Percentiles rank a stretch among this genome's conserved stretches.
Evolutionary conservation across 768 basidiomycete genomes (phyloP).

Genomic region (Phylloporus sp.): DNA sequence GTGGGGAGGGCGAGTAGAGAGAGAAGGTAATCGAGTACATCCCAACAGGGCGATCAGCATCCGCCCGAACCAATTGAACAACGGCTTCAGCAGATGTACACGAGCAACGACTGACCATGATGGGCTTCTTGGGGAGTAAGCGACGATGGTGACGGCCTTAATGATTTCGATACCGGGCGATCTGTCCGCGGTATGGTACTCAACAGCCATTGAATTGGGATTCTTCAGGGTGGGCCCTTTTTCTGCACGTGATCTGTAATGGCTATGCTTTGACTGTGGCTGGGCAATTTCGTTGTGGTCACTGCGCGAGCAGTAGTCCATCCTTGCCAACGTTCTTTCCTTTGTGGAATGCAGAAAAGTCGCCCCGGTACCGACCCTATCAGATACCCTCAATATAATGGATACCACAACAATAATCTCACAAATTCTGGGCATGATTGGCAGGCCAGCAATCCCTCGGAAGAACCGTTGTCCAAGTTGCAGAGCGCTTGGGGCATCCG

Average conservation of each 20-base stretch:
- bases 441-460: constrained; percentile 21
- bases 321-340: neutral
- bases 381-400: constrained; percentile 17
- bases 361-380: constrained; percentile 2
- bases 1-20: neutral
- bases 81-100: neutral
- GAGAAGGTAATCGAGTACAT: constrained; percentile 12
- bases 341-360: constrained; percentile 22
- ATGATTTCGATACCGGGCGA: constrained; percentile 18
- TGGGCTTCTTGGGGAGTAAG: constrained; percentile 26
- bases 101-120: constrained; percentile 27
- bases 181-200: neutral
- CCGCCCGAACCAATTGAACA: constrained; percentile 20
- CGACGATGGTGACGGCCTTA: constrained; percentile 20
- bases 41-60: constrained; percentile 18
- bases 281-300: constrained; percentile 4
- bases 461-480: constrained; percentile 7
- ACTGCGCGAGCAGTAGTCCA: neutral
- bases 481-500: constrained; percentile 7
- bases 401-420: constrained; percentile 15
- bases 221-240: constrained; percentile 24
- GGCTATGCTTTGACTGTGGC: neutral
- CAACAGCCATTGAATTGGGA: neutral
- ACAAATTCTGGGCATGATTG: constrained; percentile 15
- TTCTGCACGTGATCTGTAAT: constrained; percentile 23